Evolutionary conservation across 176 grass and related monocot genomes (phyloP).

Genomic region (Oryza nivara): DNA sequence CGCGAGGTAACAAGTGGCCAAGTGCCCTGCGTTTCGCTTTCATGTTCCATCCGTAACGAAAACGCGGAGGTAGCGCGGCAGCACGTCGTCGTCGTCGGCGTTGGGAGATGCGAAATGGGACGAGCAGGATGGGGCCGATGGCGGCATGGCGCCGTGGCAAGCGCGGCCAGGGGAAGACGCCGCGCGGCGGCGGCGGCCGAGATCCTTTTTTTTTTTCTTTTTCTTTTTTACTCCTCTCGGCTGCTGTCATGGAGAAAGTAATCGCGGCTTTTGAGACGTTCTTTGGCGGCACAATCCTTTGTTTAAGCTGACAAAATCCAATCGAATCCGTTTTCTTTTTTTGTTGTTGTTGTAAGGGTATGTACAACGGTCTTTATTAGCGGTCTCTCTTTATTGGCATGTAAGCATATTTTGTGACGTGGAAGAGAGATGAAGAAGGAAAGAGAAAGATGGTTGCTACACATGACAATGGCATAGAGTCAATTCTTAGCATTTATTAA

Average conservation of each 20-base stretch:
- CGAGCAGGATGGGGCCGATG: background rate
- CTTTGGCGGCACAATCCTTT: background rate
- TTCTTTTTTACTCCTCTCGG: background rate
- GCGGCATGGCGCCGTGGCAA: background rate
- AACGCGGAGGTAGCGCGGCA: background rate
- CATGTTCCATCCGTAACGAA: background rate
- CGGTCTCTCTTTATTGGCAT: no score
- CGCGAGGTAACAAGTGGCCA: background rate
- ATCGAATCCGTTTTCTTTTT: conserved; percentile 5
- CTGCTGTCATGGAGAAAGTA: background rate
- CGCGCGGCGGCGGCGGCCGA: background rate
- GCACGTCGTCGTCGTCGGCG: background rate
- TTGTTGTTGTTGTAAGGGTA: background rate
- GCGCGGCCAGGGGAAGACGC: background rate
- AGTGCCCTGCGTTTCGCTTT: background rate
- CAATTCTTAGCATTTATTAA: no score
- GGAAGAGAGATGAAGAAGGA: no score
- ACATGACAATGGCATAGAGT: no score
- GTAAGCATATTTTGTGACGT: no score
- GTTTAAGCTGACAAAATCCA: conserved; percentile 27
- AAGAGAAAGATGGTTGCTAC: no score
- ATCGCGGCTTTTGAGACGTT: background rate
- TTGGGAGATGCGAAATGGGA: background rate
- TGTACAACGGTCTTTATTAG: no score
- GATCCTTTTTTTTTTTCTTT: background rate